These are phyloP conservation scores for Hanseniaspora lindneri DNA, from an alignment of 805 yeast species.

Conservation along the genomic window DNA sequence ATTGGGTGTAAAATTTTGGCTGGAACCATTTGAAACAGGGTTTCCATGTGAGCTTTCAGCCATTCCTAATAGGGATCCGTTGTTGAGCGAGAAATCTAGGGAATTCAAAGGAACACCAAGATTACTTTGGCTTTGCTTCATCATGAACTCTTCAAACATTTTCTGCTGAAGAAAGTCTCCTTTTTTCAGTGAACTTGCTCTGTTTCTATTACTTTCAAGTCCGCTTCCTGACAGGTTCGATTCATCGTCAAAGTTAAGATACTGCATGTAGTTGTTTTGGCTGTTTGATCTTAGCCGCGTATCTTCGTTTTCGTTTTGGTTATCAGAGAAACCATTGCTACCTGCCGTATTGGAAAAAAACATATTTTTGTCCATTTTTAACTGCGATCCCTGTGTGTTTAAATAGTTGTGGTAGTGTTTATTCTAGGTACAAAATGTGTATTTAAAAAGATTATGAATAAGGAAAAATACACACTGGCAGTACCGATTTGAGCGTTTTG, in stretches of 20 bases:
- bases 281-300: background rate
- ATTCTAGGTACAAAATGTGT: no score
- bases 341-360: no score
- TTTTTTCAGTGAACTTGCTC: background rate
- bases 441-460: no score
- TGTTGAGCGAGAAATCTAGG: background rate
- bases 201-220: background rate
- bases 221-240: background rate
- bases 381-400: no score
- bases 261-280: background rate
- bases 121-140: background rate
- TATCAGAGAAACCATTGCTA: no score
- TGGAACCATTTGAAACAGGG: background rate
- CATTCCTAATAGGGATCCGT: background rate
- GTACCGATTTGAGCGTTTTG: no score
- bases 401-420: no score
- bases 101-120: background rate
- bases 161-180: background rate
- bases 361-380: no score
- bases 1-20: background rate
- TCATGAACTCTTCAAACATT: slow-evolving; percentile 3
- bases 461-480: no score
- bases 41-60: background rate
- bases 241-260: background rate
- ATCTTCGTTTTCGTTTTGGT: background rate